Conservation (phyloP, 805 yeast species). For the Nakazawaea wickerhamii region DNA sequence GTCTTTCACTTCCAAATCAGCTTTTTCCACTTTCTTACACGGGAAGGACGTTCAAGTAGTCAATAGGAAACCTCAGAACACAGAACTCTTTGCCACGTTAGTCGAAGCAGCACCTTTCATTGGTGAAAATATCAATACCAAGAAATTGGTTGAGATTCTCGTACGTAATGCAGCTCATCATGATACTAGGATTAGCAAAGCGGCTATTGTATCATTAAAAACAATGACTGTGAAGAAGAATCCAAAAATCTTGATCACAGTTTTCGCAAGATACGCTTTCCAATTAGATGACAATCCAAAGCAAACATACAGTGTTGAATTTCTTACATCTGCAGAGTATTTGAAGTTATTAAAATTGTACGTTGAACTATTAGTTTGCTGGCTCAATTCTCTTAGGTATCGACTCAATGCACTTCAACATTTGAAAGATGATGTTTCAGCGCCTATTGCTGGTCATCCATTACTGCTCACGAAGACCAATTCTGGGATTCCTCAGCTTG, state of each 20-base stretch:
- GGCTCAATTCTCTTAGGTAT: slow-evolving; percentile 64
- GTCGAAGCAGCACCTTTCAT: slow-evolving; percentile 70
- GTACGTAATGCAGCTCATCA: slow-evolving; percentile 73
- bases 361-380: slow-evolving; percentile 71
- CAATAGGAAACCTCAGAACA: slow-evolving; percentile 5
- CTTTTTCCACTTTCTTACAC: slow-evolving; percentile 11
- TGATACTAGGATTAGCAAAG: slow-evolving; percentile 53
- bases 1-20: slow-evolving; percentile 10
- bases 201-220: slow-evolving; percentile 60
- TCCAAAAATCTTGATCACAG: slow-evolving; percentile 64
- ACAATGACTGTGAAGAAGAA: slow-evolving; percentile 62
- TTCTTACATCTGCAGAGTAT: slow-evolving; percentile 57
- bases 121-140: slow-evolving; percentile 31
- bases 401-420: slow-evolving; percentile 14
- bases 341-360: slow-evolving; percentile 59
- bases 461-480: not conserved
- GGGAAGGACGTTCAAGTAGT: slow-evolving; percentile 7
- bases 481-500: slow-evolving; percentile 29
- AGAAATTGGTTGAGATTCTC: slow-evolving; percentile 66
- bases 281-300: slow-evolving; percentile 67
- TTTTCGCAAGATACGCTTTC: slow-evolving; percentile 76
- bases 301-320: slow-evolving; percentile 48
- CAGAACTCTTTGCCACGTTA: slow-evolving; percentile 63
- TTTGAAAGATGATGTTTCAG: slow-evolving; percentile 20
- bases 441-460: slow-evolving; percentile 11